Base-by-base conservation (phyloP, 495 filamentous ascomycete genomes). In the Podospora australis region DNA sequence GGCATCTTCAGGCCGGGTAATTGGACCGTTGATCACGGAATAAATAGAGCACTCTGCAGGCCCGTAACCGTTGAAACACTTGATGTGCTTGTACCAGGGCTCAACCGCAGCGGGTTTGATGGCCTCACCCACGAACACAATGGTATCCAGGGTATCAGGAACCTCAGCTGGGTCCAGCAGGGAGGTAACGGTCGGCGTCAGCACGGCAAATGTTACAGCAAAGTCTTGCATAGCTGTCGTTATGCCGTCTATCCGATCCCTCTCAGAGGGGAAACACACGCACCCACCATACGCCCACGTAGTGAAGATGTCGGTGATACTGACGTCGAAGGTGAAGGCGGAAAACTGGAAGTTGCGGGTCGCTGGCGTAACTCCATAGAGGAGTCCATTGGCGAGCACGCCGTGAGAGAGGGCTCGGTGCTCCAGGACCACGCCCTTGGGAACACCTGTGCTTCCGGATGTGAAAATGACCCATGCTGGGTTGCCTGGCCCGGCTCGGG, bases 261-360 rank as follows among this genome's bases (percentile, higher is more conserved):
- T 66, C 39, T 60, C 63, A 42, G 72, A 77, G 4, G 81, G 82
- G 29, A 86, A 71, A 58, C 82, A 86, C 2, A 82, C 69, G 44
- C 74, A 79, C 11, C 73, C 81, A 19, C 82, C 82, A 48, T 75
- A 73, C 8, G 77, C 79, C 16, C 83, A 61, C 2, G 74, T 71
- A n/a, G 75, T 71, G 21, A 78, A 62, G 3, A 78, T 75, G 13
- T 82, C 78, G 11, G 74, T 50, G 10, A 82, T 60, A 23, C 71
- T 73, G 11, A 71, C 72, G 39, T 83, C 81, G 40, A 81, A 84
- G 0, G 76, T 77, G 40, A 76, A 78, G 28, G 76, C 74, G 11
- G 78, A 74, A 50, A 79, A 83, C 46, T 84, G 77, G 16, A 80
- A 58, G 2, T 72, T 65, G 1, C 74, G 58, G 6, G 74, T 58